Evolutionary conservation across 148 eudicot genomes (phyloP), one percentile per base, ranked within the genome.

Genomic region (Drosera capensis): DNA sequence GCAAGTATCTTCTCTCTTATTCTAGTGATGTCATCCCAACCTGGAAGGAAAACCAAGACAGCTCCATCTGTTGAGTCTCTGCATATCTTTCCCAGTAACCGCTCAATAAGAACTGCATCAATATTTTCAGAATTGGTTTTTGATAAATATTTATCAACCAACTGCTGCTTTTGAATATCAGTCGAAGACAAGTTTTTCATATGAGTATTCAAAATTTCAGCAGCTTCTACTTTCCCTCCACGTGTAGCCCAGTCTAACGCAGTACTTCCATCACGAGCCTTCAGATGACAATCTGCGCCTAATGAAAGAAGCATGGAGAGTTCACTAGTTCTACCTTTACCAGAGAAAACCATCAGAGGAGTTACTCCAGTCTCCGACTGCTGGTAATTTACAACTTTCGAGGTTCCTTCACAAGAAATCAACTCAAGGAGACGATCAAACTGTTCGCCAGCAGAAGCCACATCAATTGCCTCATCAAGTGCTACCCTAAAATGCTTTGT

Each of bases 11-110:
- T 62, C 56, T 76, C 78, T 17, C 74, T 65, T 43, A 65, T 79
- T 63, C 51, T 81, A 55, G 68, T 81, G 37, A 92, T 85, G 46
- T 81, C 95, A 49, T 92, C 90, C 99, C 95, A 92, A 2, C 99
- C 95, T 21, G 99, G 94, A 66, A 92, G 80, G 37, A 92, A 92
- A 54, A 92, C 67, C 55, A 92, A 87, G 34, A 85, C 62, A 28
- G 95, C 95, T 54, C 99, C 99, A 55, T 76, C 74, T 24, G 39
- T 45, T 11, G 94, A 78, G 44, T 85, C 90, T 3, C 8, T 35
- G 53, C 95, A 92, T 54, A 92, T 75, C 68, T 70, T 81, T 66
- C 63, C 76, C 50, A 92, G 40, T 49, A 92, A 74, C 54, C 81
- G 51, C 54, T 71, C 94, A 22, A 92, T 74, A 15, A 92, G 78